phyloP scores from a whole-genome alignment of 371 early-diverging fungal species.

The Rhizomucor pusillus region DNA sequence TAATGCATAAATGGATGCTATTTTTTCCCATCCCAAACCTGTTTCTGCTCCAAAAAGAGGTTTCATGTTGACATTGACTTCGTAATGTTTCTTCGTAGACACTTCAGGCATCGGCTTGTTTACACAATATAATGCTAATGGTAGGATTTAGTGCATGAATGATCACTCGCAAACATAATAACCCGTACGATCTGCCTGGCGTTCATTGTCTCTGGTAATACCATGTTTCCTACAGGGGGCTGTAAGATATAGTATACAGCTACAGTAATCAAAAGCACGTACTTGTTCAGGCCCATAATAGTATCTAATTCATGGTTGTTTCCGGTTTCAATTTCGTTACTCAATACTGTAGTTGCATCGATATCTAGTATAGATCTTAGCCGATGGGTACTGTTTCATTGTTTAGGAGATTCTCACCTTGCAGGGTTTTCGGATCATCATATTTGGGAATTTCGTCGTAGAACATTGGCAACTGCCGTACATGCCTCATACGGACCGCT shows the following conservation, averaged over 20 bases:
- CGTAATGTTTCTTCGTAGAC: conserved; percentile 46
- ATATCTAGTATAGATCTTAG: no score
- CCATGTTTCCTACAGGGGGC: no score
- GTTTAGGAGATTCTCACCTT: conserved; percentile 15
- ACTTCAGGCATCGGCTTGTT: conserved; percentile 14
- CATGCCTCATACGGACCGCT: conserved; percentile 42
- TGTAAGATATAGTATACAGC: no score
- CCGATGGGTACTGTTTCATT: conserved; percentile 4
- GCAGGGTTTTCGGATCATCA: background rate
- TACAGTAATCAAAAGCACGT: no score
- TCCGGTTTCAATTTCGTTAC: no score
- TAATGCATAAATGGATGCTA: background rate
- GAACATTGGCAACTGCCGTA: conserved; percentile 35
- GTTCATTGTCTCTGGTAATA: no score
- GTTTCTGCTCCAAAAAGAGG: conserved; percentile 53
- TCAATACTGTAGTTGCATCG: no score
- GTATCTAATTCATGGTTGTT: no score
- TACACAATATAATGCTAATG: conserved; percentile 3
- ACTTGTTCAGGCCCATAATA: no score
- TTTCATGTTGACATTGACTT: conserved; percentile 54
- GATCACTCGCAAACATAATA: no score
- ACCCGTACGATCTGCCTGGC: no score
- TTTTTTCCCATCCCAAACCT: conserved; percentile 12
- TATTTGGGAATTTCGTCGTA: conserved; percentile 28
- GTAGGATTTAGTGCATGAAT: no score